phyloP scores from a whole-genome alignment of 176 grass and related monocot species.

The Luzula sylvatica region DNA sequence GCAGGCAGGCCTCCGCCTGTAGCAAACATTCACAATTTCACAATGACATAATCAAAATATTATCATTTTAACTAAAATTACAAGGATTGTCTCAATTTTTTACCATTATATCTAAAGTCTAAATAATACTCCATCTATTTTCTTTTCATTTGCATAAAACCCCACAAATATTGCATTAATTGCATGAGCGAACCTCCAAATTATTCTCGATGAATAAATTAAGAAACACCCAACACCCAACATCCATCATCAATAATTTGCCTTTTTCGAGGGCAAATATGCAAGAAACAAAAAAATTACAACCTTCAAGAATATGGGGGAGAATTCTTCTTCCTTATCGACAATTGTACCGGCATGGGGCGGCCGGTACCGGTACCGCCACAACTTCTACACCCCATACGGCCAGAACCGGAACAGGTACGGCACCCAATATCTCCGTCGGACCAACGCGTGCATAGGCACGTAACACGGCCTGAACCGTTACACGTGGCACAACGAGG shows the following conservation, averaged over 20 bases:
- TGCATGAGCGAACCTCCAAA: too few relatives aligned
- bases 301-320: constrained; percentile 10
- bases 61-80: too few relatives aligned
- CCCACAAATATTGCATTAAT: too few relatives aligned
- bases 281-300: not conserved
- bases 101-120: too few relatives aligned
- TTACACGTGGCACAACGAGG: constrained; percentile 72
- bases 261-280: constrained; percentile 11
- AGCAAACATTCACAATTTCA: too few relatives aligned
- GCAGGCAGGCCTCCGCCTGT: too few relatives aligned
- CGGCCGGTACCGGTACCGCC: constrained; percentile 64
- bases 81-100: too few relatives aligned
- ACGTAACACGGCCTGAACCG: constrained; percentile 58
- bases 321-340: constrained; percentile 8
- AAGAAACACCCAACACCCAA: too few relatives aligned
- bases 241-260: not conserved
- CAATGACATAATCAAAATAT: too few relatives aligned
- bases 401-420: constrained; percentile 59
- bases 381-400: constrained; percentile 68
- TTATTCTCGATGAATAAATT: too few relatives aligned
- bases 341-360: constrained; percentile 51
- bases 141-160: too few relatives aligned
- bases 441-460: constrained; percentile 82
- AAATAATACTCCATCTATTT: too few relatives aligned
- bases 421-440: constrained; percentile 82